Evolutionary conservation across 164 flowering plant species (phyloP).

Genomic region (Euptelea pleiosperma): DNA sequence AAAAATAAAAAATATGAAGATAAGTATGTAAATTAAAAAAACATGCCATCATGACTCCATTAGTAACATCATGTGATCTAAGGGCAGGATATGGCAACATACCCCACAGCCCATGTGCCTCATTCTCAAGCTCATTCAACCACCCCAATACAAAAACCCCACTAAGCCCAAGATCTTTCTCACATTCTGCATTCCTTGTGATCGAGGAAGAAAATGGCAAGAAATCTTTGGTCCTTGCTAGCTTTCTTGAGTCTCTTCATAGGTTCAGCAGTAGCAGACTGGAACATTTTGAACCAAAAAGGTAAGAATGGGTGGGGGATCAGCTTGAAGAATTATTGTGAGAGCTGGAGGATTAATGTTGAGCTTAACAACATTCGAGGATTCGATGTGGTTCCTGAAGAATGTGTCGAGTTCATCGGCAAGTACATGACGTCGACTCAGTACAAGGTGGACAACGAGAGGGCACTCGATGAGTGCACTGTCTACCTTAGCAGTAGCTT

Average conservation of each 20-base stretch:
- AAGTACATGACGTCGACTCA: conserved; percentile 75
- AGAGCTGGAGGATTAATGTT: conserved; percentile 79
- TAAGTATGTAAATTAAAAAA: too few species aligned
- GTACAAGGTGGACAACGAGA: conserved; percentile 50
- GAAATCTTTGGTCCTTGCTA: conserved; percentile 17
- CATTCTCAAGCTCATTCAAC: conserved; percentile 3
- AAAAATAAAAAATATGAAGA: too few species aligned
- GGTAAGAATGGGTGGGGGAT: conserved; percentile 14
- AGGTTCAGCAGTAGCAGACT: conserved; percentile 34
- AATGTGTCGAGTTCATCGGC: conserved; percentile 52
- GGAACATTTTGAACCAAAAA: conserved; percentile 51
- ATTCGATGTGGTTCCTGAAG: conserved; percentile 65
- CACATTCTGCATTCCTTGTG: background rate
- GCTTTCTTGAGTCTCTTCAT: conserved; percentile 20
- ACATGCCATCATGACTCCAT: too few species aligned
- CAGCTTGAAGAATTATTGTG: conserved; percentile 67
- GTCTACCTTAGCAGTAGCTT: conserved; percentile 42
- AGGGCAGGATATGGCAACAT: background rate
- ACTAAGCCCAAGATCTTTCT: background rate
- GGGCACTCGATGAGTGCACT: conserved; percentile 46
- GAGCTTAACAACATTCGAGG: conserved; percentile 68
- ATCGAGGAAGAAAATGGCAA: conserved; percentile 22
- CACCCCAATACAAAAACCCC: background rate
- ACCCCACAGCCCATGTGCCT: conserved; percentile 16
- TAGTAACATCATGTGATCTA: background rate